Percentiles rank a stretch among this genome's conserved stretches.
phyloP scores from a whole-genome alignment of 2,329 filamentous ascomycete genomes.

The Fusarium siculi region DNA sequence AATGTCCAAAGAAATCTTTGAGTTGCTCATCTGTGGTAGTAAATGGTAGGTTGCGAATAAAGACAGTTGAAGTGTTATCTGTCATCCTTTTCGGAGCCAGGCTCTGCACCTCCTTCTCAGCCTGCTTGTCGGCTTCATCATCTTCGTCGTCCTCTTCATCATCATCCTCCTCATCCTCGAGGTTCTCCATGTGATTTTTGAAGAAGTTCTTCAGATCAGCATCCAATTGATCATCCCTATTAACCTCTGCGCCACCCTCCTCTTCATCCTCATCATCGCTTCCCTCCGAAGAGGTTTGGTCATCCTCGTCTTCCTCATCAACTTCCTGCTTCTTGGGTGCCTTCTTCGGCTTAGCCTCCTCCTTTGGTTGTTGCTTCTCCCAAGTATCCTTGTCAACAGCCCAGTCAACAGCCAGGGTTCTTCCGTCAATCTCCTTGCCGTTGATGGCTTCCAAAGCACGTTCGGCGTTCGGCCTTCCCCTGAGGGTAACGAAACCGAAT shows the following conservation, averaged over 20 bases:
- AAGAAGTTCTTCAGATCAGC: conserved; percentile 66
- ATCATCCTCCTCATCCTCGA: conserved; percentile 65
- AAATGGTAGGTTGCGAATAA: conserved; percentile 94
- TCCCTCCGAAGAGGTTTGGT: conserved; percentile 37
- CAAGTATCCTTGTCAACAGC: conserved; percentile 92
- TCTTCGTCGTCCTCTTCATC: conserved; percentile 61
- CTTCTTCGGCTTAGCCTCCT: conserved; percentile 47
- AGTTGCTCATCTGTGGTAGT: conserved; percentile 84
- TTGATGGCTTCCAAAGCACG: conserved; percentile 87
- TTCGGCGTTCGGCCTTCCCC: conserved; percentile 90
- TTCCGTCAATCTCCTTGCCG: conserved; percentile 88
- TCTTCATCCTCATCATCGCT: conserved; percentile 43
- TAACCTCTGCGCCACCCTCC: conserved; percentile 46
- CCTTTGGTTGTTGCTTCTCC: conserved; percentile 69
- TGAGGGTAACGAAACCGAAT: conserved; percentile 91
- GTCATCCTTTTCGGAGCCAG: conserved; percentile 44
- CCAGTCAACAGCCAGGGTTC: conserved; percentile 94
- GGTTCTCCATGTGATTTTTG: conserved; percentile 66
- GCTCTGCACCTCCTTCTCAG: conserved; percentile 53
- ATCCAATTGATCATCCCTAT: conserved; percentile 55
- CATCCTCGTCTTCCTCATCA: conserved; percentile 53
- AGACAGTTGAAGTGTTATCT: conserved; percentile 80
- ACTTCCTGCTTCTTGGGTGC: conserved; percentile 54
- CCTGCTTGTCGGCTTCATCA: conserved; percentile 54
- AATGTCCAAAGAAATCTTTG: conserved; percentile 85